Evolutionary conservation across 345 rosid species (phyloP).

Genomic region (Populus simonii): DNA sequence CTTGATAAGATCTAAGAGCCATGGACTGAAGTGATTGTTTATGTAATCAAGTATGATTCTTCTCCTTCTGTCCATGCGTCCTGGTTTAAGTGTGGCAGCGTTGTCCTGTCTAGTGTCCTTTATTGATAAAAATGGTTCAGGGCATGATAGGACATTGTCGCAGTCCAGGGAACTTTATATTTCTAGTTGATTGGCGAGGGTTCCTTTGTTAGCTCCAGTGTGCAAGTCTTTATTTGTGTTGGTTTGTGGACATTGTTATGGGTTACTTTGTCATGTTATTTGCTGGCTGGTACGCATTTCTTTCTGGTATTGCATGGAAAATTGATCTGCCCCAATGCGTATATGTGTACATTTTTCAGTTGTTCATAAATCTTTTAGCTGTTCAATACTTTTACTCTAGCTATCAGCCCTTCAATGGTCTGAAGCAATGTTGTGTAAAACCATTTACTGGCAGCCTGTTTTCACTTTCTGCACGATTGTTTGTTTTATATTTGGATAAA

Average conservation of each 20-base stretch:
- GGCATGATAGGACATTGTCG: background rate
- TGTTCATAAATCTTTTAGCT: background rate
- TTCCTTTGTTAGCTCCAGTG: background rate
- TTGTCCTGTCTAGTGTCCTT: background rate
- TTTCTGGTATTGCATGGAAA: background rate
- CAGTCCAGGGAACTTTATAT: background rate
- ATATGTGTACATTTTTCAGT: background rate
- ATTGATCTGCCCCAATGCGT: background rate
- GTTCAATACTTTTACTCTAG: background rate
- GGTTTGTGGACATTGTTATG: background rate
- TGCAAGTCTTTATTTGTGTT: background rate
- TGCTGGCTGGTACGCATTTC: background rate
- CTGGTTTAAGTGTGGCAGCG: background rate
- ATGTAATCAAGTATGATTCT: background rate
- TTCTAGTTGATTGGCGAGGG: background rate
- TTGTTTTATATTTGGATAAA: background rate
- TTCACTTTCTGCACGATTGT: background rate
- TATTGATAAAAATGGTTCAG: background rate
- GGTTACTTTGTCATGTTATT: background rate
- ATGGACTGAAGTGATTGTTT: slow-evolving; percentile 1
- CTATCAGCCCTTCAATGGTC: background rate
- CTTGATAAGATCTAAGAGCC: slow-evolving; percentile 18
- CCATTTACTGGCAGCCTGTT: background rate
- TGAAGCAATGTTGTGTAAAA: background rate
- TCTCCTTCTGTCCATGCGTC: background rate